phyloP scores from a whole-genome alignment of 768 basidiomycete species.

The Mrakia blollopis region DNA sequence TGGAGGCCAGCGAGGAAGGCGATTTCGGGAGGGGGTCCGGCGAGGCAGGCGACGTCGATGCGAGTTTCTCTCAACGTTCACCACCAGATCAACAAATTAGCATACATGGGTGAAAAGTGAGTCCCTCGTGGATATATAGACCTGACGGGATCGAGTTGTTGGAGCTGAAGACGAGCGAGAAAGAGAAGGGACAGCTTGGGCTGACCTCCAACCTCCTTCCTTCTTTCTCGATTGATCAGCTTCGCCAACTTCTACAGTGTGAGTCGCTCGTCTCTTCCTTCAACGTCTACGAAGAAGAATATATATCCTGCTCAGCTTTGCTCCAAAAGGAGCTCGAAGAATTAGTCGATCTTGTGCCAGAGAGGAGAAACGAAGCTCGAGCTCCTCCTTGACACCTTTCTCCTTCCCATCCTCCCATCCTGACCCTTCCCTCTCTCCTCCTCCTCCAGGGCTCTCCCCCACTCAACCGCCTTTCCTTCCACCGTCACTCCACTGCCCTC shows the following conservation, averaged over 20 bases:
- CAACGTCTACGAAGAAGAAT: background rate
- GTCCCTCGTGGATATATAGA: background rate
- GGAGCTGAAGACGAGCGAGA: background rate
- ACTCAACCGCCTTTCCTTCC: slow-evolving; percentile 49
- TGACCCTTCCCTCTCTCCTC: background rate
- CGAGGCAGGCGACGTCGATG: background rate
- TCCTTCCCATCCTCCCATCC: background rate
- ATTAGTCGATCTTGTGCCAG: background rate
- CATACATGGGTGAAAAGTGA: slow-evolving; percentile 32
- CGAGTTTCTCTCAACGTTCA: background rate
- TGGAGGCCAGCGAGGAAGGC: background rate
- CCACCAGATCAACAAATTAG: background rate
- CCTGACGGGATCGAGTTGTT: background rate
- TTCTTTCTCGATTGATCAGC: background rate
- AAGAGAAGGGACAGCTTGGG: background rate
- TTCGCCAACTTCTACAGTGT: slow-evolving; percentile 26
- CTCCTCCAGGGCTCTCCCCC: slow-evolving; percentile 37
- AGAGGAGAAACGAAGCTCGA: too few relatives aligned
- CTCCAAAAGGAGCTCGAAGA: background rate
- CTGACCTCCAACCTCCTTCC: background rate
- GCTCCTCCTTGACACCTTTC: background rate
- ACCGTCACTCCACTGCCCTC: slow-evolving; percentile 72
- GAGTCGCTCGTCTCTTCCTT: background rate
- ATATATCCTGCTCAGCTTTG: too few relatives aligned
- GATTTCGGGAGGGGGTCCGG: background rate